Conservation (phyloP, 345 rosid species). For the Eucalyptus polyanthemos region DNA sequence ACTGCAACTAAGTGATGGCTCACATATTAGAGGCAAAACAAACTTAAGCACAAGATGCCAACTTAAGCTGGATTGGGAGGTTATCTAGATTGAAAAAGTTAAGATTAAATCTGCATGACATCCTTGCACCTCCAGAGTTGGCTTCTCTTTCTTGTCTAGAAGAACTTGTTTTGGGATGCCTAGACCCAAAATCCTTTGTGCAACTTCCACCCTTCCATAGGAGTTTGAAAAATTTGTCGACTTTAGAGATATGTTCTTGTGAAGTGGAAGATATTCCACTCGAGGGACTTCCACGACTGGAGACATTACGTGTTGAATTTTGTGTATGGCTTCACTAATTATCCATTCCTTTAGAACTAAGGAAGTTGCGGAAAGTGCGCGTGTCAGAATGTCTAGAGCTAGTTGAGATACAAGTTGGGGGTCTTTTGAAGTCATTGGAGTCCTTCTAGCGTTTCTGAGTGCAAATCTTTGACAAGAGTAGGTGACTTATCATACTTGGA, state of each 20-base stretch:
- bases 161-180: not conserved
- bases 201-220: not conserved
- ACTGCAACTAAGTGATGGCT: not conserved
- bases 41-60: not conserved
- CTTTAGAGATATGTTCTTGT: not conserved
- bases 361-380: not conserved
- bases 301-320: not conserved
- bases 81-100: not conserved
- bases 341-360: not conserved
- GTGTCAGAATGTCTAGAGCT: not conserved
- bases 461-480: not conserved
- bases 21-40: not conserved
- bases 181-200: no score
- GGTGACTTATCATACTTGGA: no score
- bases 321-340: not conserved
- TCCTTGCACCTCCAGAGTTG: not conserved
- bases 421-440: not conserved
- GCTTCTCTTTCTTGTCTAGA: not conserved
- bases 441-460: accelerated
- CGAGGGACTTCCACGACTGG: not conserved
- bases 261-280: not conserved
- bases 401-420: not conserved
- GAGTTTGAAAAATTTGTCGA: not conserved
- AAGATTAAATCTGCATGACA: not conserved
- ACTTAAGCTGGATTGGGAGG: not conserved